Conservation (phyloP, 768 basidiomycete genomes). For the Pleurotus ostreatus region DNA sequence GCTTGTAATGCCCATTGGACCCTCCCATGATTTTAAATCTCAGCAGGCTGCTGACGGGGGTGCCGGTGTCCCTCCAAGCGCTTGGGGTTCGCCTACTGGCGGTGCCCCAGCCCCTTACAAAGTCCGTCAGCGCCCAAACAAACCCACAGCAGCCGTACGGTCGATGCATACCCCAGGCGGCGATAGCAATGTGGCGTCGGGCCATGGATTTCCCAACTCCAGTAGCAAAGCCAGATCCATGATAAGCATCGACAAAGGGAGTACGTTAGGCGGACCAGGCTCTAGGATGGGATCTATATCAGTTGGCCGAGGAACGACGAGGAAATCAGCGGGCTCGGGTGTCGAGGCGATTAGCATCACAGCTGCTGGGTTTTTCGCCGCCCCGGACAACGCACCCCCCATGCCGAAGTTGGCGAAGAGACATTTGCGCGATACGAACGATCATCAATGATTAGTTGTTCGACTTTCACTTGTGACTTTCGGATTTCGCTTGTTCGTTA, state of each 20-base stretch:
- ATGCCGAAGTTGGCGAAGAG: constrained; percentile 16
- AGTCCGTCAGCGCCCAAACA: constrained; percentile 37
- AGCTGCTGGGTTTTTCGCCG: constrained; percentile 72
- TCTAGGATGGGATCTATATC: constrained; percentile 57
- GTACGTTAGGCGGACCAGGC: constrained; percentile 24
- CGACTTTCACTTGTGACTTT: neutral
- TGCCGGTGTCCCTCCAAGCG: constrained; percentile 27
- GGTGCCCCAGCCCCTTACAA: constrained; percentile 23
- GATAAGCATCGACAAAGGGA: constrained; percentile 60
- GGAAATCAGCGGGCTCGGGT: constrained; percentile 64
- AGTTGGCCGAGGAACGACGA: constrained; percentile 56
- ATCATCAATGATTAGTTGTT: neutral
- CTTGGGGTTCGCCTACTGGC: constrained; percentile 25
- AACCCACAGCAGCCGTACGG: constrained; percentile 18
- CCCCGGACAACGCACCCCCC: constrained; percentile 40
- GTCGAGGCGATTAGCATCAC: constrained; percentile 76
- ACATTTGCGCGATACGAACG: neutral
- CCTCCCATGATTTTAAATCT: constrained; percentile 14
- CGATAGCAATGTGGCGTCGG: constrained; percentile 16
- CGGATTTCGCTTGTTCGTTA: neutral
- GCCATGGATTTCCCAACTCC: constrained; percentile 22
- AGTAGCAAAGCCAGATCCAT: constrained; percentile 48
- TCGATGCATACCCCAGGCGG: constrained; percentile 32
- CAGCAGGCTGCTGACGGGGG: constrained; percentile 2
- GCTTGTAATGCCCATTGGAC: constrained; percentile 69